A percentile compares a stretch with the other conserved stretches of the same genome.
phyloP scores from a whole-genome alignment of 345 rosid species.

The Salix exigua region DNA sequence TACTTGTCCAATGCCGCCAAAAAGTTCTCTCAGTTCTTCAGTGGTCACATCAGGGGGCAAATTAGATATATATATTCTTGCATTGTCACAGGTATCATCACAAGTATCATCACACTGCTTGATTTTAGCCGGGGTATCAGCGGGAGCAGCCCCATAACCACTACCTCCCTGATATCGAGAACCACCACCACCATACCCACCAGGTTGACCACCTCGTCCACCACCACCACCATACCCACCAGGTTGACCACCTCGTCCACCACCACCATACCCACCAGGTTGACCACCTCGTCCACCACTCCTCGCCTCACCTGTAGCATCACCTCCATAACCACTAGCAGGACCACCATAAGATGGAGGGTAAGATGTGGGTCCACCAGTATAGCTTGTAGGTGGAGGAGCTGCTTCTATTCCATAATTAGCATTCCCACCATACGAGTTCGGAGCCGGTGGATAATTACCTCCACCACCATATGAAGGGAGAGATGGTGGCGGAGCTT shows the following conservation, averaged over 20 bases:
- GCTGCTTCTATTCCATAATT: slow-evolving; percentile 70
- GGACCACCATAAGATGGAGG: slow-evolving; percentile 82
- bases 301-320: slow-evolving; percentile 48
- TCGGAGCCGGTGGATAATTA: slow-evolving; percentile 57
- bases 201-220: slow-evolving; percentile 37
- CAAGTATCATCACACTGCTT: slow-evolving; percentile 88
- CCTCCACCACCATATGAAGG: slow-evolving; percentile 62
- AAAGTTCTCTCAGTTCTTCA: slow-evolving; percentile 85
- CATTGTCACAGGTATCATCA: slow-evolving; percentile 78
- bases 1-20: slow-evolving; percentile 99
- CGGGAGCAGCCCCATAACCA: slow-evolving; percentile 39
- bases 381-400: slow-evolving; percentile 82
- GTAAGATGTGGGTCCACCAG: slow-evolving; percentile 68
- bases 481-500: slow-evolving; percentile 60
- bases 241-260: slow-evolving; percentile 44
- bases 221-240: slow-evolving; percentile 30
- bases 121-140: slow-evolving; percentile 49
- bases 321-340: slow-evolving; percentile 59
- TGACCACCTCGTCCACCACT: slow-evolving; percentile 51
- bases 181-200: slow-evolving; percentile 48
- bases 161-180: slow-evolving; percentile 50
- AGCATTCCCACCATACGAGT: slow-evolving; percentile 44
- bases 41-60: slow-evolving; percentile 87
- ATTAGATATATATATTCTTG: slow-evolving; percentile 93
- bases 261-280: slow-evolving; percentile 27